Base-by-base conservation (phyloP, 2,329 filamentous ascomycete species). In the Pseudopyricularia javanii region DNA sequence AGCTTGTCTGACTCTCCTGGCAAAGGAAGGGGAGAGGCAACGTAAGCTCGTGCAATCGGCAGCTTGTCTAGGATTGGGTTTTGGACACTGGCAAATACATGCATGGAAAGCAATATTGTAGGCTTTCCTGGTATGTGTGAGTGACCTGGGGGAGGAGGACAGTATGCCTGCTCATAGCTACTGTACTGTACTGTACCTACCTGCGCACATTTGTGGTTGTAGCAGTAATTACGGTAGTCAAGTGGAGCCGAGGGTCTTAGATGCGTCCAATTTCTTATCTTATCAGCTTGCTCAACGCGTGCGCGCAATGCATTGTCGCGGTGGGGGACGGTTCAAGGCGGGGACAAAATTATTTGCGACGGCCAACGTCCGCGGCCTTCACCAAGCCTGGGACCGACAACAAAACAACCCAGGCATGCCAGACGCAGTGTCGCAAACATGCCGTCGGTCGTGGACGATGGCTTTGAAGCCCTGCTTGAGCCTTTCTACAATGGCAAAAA, bases 401-500 rank as follows among this genome's bases (percentile, higher is more conserved):
- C 4, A 9, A 26, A 50, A n/a, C 22, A 47, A 47, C 22, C 33
- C 33, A 35, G 35, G 49, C 49, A 37, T 50, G 49, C 49, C 49
- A 50, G 49, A n/a, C 33, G 30, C 14, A 24, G 15, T 35, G 20
- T 50, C 20, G 49, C 43, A 51, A 70, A 60, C 54, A 82, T 81
- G 78, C 69, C 73, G 61, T 20, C 50, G 37, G 64, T 69, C 58
- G 70, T 78, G 57, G 79, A 82, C 66, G 78, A 82, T 67, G 79
- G 78, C 61, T 84, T 83, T 62, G 79, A 83, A 69, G 80, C 80
- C 63, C 76, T 84, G 48, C 66, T 83, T 55, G 78, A 83, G 72
- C 80, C 80, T 30, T 82, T 83, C 61, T 83, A 84, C 66, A 82
- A 83, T 60, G 80, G 80, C 63, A 84, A 83, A 69, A 80, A 79